phyloP scores from a whole-genome alignment of 163 green algal species.

The Botryococcus braunii region DNA sequence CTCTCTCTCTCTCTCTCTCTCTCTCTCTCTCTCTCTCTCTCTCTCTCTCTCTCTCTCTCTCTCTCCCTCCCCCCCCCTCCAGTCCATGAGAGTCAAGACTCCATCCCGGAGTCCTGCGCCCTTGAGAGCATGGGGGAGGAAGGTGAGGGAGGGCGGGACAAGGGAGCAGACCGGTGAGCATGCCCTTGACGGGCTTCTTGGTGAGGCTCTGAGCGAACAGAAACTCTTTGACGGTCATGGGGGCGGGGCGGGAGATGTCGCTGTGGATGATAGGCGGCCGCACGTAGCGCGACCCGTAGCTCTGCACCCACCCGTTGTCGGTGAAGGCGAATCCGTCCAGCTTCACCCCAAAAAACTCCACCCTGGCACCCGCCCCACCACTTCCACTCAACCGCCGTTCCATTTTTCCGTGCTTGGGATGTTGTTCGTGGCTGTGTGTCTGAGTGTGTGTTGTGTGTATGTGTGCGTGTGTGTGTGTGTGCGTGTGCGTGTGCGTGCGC shows the following conservation, averaged over 20 bases:
- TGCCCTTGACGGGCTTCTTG: conserved; percentile 79
- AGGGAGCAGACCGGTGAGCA: conserved; percentile 61
- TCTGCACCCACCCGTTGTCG: conserved; percentile 77
- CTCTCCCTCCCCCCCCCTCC: too few species aligned
- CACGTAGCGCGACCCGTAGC: conserved; percentile 78
- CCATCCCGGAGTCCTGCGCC: too few species aligned
- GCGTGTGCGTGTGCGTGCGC: too few species aligned
- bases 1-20: too few species aligned
- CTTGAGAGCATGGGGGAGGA: background rate
- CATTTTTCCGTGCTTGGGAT: background rate
- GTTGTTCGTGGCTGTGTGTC: background rate
- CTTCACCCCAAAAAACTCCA: conserved; percentile 85
- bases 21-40: too few species aligned
- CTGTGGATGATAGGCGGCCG: conserved; percentile 77
- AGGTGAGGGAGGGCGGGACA: background rate
- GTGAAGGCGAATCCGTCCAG: conserved; percentile 69
- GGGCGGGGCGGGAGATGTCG: conserved; percentile 46
- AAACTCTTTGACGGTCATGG: conserved; percentile 85
- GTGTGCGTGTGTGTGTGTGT: background rate
- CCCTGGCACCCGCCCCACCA: conserved; percentile 42
- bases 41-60: too few species aligned
- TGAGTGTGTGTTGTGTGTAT: too few species aligned
- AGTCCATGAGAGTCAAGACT: too few species aligned
- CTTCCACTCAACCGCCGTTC: too few species aligned
- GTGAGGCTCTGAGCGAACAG: conserved; percentile 64